phyloP scores from a whole-genome alignment of 2,329 filamentous ascomycete species.

The Xylariaceae sp. region DNA sequence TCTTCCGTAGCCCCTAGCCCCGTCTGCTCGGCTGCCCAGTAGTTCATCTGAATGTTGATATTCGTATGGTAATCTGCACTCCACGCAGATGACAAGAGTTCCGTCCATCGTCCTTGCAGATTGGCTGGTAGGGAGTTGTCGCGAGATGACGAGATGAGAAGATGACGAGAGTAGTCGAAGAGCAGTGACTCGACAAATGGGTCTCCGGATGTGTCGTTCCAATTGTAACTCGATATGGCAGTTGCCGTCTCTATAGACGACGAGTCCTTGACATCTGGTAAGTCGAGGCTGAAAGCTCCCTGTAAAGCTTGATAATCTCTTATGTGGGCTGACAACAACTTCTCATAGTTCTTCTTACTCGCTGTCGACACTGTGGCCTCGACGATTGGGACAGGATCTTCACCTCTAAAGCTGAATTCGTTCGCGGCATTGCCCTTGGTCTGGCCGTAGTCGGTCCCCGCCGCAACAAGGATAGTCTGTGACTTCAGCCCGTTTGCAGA shows the following conservation, averaged over 20 bases:
- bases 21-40: conserved; percentile 55
- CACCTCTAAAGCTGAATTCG: conserved; percentile 47
- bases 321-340: conserved; percentile 36
- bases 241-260: conserved; percentile 35
- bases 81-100: conserved; percentile 43
- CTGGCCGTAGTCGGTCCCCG: conserved; percentile 49
- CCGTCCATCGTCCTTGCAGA: conserved; percentile 55
- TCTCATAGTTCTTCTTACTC: conserved; percentile 29
- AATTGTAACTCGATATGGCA: conserved; percentile 33
- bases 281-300: conserved; percentile 39
- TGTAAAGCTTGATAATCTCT: conserved; percentile 41
- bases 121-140: conserved; percentile 52
- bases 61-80: conserved; percentile 56
- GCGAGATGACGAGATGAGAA: conserved; percentile 55
- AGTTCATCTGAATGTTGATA: conserved; percentile 62
- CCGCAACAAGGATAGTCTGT: conserved; percentile 42
- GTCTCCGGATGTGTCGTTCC: conserved; percentile 36
- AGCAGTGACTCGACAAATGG: conserved; percentile 52
- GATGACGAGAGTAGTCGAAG: conserved; percentile 52
- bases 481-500: conserved; percentile 21
- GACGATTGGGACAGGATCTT: conserved; percentile 41
- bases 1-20: conserved; percentile 45
- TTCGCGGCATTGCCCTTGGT: conserved; percentile 43
- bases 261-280: conserved; percentile 45
- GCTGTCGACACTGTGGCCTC: conserved; percentile 34